Evolutionary conservation across 441 rosid species (phyloP), one percentile per base, ranked within the genome.

Genomic region (Mallotus japonicus): DNA sequence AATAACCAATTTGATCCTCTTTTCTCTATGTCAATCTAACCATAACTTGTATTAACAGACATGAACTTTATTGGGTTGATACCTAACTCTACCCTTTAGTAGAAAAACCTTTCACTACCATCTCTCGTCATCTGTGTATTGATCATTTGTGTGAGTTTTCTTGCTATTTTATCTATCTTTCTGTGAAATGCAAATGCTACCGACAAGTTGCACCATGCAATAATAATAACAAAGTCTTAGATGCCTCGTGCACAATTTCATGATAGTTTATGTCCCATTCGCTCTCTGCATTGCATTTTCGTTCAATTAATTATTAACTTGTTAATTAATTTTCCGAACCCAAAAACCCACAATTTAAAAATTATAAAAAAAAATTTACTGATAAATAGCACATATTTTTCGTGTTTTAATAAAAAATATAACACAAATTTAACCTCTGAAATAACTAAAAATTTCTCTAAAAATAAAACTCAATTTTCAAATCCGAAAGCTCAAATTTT

Each of bases 71-170:
- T 80, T 73, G 34, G 67, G 63, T 75, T 79, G 86, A 82, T 79
- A 87, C 87, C 89, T 83, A 85, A 83, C 87, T 77, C 82, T 78
- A 82, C 77, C 85, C 81, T 63, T 80, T 86, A 62, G 55, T 71
- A 73, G 91, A 80, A 83, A 88, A 53, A 17, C n/a, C 54, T 78
- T 78, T 28, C 69, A 78, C 60, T 37, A 46, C 72, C 63, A 17
- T 71, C 78, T 78, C 75, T 79, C 85, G 80, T 82, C 83, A 76
- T 76, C 76, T 71, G n/a, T 76, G 72, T 73, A 64, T 72, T 44
- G 64, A 64, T 51, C 51, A 72, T 16, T 37, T 59, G 51, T 50
- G n/a, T 28, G 14, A 10, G 34, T 9, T 47, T 67, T 73, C 62
- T 75, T 64, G 24, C n/a, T 68, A n/a, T 12, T 28, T 24, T 28